Base-by-base conservation (phyloP, 139 green algal genomes). In the Nannochloris sp. region DNA sequence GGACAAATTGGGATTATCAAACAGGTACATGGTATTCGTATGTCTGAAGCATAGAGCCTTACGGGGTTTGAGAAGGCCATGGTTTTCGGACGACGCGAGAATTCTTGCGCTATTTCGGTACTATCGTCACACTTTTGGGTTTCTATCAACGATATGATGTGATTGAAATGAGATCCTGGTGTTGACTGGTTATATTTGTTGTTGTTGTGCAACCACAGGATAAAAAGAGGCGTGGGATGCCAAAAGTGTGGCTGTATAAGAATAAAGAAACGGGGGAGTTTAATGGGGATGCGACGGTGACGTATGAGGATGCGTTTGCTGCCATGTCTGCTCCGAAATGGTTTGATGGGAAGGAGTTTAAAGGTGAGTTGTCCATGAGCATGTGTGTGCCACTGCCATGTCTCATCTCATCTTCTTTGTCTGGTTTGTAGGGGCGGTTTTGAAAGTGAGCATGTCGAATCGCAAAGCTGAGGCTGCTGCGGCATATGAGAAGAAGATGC, bases 291-390 rank as follows among this genome's bases (percentile, higher is more conserved):
- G 85, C 81, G 24, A 91, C 83, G 0, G 74, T 89, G 5, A 75
- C 77, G 0, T 91, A 90, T 62, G 85, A 92, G 11, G 88, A 95
- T 65, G 83, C 88, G 3, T 91, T 89, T 60, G 82, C 82, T 3
- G 88, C 88, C 1, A 67, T 54, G 14, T 87, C 74, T 1, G 87
- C 87, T 2, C 81, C 90, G 18, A 48, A 80, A n/a, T 95, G 87
- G 87, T 95, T 94, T 60, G 78, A 90, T 58, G 77, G 80, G 69
- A 95, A 94, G 67, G 77, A 88, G 1, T 94, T 80, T 62, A 84
- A 87, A 69, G 85, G 66, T 55, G n/a, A 36, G 66, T 66, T 64
- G 43, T 36, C 5, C 56, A 19, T 23, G 15, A n/a, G 18, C 27
- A 1, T 29, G 27, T 29, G 27, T 29, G 27, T 29, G 27, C 27